Conservation (phyloP, 257 asterid genomes). For the Ocimum tenuiflorum region DNA sequence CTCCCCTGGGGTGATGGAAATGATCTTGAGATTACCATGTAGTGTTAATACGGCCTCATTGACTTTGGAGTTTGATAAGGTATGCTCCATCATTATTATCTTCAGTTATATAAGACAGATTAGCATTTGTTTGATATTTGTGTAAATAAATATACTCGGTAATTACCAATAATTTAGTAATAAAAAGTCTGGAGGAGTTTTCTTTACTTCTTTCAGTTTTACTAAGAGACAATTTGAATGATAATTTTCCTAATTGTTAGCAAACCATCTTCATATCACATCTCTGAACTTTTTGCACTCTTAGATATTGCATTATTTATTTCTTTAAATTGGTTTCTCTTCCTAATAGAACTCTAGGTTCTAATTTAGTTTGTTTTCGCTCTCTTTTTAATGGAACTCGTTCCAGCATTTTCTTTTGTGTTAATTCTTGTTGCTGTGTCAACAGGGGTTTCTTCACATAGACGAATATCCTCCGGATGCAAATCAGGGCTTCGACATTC, state of each 20-base stretch:
- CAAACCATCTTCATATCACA: constrained; percentile 8
- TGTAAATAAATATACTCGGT: not conserved
- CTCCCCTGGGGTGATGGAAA: constrained; percentile 88
- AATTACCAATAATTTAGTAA: not conserved
- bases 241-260: not conserved
- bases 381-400: not conserved
- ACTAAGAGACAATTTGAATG: not conserved
- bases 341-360: not conserved
- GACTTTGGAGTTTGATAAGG: constrained; percentile 94
- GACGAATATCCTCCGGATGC: constrained; percentile 99
- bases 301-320: not conserved
- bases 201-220: not conserved
- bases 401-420: not conserved
- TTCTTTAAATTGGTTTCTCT: not conserved
- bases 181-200: not conserved
- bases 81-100: constrained; percentile 23
- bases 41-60: constrained; percentile 63
- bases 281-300: not conserved
- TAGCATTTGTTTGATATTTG: not conserved
- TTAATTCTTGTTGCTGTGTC: constrained; percentile 13
- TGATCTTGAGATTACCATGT: constrained; percentile 68
- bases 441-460: constrained; percentile 93
- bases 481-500: constrained; percentile 96
- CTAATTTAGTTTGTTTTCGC: not conserved
- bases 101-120: not conserved